These are phyloP conservation scores for Colletotrichum lini DNA, from an alignment of 2,329 filamentous ascomycete species.

Conservation along the genomic window DNA sequence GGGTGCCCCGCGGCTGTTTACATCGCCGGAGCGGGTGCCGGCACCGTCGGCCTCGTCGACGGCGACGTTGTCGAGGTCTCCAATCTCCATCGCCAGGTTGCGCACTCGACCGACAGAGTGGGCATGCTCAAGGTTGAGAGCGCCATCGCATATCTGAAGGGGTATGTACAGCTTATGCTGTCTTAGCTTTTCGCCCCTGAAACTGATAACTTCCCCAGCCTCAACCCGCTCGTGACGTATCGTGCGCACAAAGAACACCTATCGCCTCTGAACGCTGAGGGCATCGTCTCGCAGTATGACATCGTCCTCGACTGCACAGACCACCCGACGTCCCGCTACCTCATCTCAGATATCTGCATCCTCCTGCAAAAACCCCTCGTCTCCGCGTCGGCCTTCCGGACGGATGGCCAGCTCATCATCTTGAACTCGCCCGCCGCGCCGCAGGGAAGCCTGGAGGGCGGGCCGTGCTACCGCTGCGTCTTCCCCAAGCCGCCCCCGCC, in stretches of 20 bases:
- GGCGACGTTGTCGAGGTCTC: slow-evolving; percentile 90
- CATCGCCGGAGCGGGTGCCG: slow-evolving; percentile 89
- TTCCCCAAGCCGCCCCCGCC: slow-evolving; percentile 91
- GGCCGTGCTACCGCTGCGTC: slow-evolving; percentile 94
- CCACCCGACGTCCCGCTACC: slow-evolving; percentile 90
- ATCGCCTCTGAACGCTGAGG: slow-evolving; percentile 75
- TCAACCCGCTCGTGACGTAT: slow-evolving; percentile 82
- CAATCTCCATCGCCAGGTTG: slow-evolving; percentile 93
- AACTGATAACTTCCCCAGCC: slow-evolving; percentile 55
- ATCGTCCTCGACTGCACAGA: slow-evolving; percentile 96
- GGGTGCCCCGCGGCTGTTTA: slow-evolving; percentile 96
- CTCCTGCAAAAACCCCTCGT: slow-evolving; percentile 84
- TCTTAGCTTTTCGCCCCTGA: neutral
- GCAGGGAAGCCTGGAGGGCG: slow-evolving; percentile 70
- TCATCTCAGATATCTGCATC: slow-evolving; percentile 92
- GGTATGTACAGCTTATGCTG: slow-evolving; percentile 55
- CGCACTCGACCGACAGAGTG: slow-evolving; percentile 80
- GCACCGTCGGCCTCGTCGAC: slow-evolving; percentile 86
- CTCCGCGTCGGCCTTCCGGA: slow-evolving; percentile 89
- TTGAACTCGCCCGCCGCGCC: slow-evolving; percentile 83
- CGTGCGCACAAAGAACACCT: slow-evolving; percentile 75
- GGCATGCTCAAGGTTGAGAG: slow-evolving; percentile 87
- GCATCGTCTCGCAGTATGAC: slow-evolving; percentile 80
- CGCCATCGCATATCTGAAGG: slow-evolving; percentile 71
- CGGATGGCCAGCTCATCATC: slow-evolving; percentile 90